Percentiles rank a stretch among this genome's conserved stretches.
phyloP scores from a whole-genome alignment of 2,329 filamentous ascomycete species.

The Talaromyces marneffei region DNA sequence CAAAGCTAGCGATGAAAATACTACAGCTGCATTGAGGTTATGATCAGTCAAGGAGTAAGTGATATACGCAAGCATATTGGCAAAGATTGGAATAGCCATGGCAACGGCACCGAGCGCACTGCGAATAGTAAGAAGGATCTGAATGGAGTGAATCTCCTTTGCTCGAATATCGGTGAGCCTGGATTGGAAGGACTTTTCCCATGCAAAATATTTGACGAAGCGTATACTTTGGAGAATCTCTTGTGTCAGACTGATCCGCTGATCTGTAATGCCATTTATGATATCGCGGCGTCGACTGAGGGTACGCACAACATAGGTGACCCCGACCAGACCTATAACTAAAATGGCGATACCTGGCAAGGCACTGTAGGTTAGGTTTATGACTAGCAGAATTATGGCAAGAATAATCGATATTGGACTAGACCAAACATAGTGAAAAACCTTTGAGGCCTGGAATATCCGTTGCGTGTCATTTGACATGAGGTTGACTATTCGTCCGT shows the following conservation, averaged over 20 bases:
- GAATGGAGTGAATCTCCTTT: background rate
- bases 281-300: too few relatives aligned
- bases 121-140: background rate
- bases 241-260: background rate
- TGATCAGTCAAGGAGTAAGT: background rate
- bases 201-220: background rate
- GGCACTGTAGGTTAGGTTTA: background rate
- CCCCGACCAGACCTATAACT: too few relatives aligned
- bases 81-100: background rate
- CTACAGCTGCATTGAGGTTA: background rate
- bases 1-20: background rate
- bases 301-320: too few relatives aligned
- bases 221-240: background rate
- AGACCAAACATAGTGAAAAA: background rate
- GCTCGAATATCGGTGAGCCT: background rate
- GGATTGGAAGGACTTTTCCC: background rate
- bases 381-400: background rate
- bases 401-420: background rate
- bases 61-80: background rate
- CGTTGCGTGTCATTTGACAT: background rate
- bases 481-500: background rate
- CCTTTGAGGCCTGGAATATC: background rate
- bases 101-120: background rate
- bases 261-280: too few relatives aligned
- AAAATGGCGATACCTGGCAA: background rate